Base-by-base conservation (phyloP, 192 early-diverging fungal species). In the Backusella psychrophila region DNA sequence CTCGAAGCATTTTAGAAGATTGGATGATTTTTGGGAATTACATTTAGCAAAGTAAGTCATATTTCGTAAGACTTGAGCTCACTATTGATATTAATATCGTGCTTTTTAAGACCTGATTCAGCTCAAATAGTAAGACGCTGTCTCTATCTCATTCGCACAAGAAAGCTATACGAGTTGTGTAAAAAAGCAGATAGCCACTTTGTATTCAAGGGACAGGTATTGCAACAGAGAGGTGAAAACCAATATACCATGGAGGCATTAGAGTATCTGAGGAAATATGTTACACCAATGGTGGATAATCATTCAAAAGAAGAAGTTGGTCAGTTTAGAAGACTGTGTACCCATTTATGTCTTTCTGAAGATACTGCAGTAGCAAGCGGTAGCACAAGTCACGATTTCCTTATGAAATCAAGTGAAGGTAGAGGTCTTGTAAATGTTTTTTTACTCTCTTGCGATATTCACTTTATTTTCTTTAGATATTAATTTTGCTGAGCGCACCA, bases 21-120 rank as follows among this genome's bases (percentile, higher is more conserved):
- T 96, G n/a, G 90, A 96, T 75, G 94, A 96, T 76, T 94, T 96
- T 80, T 96, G 94, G 94, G 88, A 94, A 78, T 81, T 96, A 38
- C 72, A 78, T 38, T 84, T 96, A 35, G 73, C 84, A 35, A 86
- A 92, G 94, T 95, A 83, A 69, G 72, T 31, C 12, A 33, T 68
- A 3, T 38, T 35, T 39, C 11, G 9, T 44, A 14, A 15, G 3
- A 44, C 38, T 8, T 39, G 7, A 44, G 36, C 12, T 33, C 11
- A 73, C 19, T 11, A 0, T 1, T 17, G 3, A 29, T 36, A 33
- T 41, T 23, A 75, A 38, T 17, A 49, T 2, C 71, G 46, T 66
- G 21, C 35, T 17, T 41, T 59, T 66, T 15, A 72, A 87, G 86
- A 72, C 95, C 96, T 1, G 84, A 72, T 38, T 80, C 90, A 4